Conservation (phyloP, 306 rosid species). For the Acacia melanoxylon region DNA sequence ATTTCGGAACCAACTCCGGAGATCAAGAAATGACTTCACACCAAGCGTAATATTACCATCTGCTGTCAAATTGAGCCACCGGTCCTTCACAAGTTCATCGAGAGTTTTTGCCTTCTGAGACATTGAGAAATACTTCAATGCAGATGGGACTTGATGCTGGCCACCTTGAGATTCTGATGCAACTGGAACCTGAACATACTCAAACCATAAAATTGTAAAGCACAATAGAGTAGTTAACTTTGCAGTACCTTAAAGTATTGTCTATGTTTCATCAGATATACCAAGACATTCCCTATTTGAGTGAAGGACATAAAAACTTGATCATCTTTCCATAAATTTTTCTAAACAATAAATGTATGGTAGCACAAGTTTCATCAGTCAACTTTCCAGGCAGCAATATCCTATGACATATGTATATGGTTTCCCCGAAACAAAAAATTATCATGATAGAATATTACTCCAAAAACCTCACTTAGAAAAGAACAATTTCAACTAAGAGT, state of each 20-base stretch:
- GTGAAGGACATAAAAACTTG: neutral
- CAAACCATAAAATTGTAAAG: constrained; percentile 27
- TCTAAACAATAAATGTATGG: neutral
- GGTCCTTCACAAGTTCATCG: constrained; percentile 47
- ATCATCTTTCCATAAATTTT: neutral
- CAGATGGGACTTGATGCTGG: constrained; percentile 32
- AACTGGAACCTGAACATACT: constrained; percentile 53
- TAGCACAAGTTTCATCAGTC: neutral
- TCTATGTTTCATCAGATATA: constrained; percentile 7
- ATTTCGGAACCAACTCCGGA: constrained; percentile 83
- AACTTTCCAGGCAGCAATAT: constrained; percentile 12
- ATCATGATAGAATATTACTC: neutral
- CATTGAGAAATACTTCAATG: constrained; percentile 45
- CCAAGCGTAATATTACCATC: constrained; percentile 52
- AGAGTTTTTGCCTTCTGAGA: constrained; percentile 50
- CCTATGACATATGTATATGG: neutral
- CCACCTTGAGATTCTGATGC: constrained; percentile 52
- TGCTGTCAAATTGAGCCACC: constrained; percentile 46
- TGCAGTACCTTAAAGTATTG: neutral
- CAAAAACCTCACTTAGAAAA: neutral
- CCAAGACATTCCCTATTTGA: neutral
- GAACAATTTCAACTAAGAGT: neutral
- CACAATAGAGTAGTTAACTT: constrained; percentile 8
- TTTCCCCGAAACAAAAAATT: neutral
- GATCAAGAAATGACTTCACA: constrained; percentile 59